These are phyloP conservation scores for Dryas alaskensis DNA, from an alignment of 306 rosid genomes.

Conservation along the genomic window DNA sequence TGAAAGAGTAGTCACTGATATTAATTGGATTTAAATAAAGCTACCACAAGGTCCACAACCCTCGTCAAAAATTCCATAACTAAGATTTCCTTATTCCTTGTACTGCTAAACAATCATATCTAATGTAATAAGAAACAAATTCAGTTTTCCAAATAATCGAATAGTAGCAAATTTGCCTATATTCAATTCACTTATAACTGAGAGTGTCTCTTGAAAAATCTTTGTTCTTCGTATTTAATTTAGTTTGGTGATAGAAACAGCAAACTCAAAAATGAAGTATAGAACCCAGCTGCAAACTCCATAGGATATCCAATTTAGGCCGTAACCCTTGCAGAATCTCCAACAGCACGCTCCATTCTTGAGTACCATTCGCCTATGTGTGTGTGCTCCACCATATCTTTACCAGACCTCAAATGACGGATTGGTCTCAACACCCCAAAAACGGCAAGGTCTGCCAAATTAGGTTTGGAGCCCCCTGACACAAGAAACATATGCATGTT, in stretches of 20 bases:
- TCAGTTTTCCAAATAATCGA: conserved; percentile 10
- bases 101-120: conserved; percentile 16
- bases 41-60: neutral
- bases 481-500: conserved; percentile 1
- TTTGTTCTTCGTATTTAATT: conserved; percentile 1
- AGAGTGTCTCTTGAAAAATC: neutral
- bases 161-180: conserved; percentile 11
- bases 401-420: conserved; percentile 84
- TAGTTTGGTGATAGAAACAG: conserved; percentile 6
- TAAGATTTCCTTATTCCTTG: conserved; percentile 18
- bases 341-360: conserved; percentile 80
- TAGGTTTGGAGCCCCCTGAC: conserved; percentile 60
- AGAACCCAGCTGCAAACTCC: conserved; percentile 5
- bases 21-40: conserved; percentile 1
- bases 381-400: conserved; percentile 93
- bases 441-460: conserved; percentile 52
- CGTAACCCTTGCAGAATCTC: conserved; percentile 64
- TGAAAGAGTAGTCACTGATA: neutral
- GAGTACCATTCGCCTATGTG: conserved; percentile 92
- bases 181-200: neutral
- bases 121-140: conserved; percentile 10
- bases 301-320: conserved; percentile 32
- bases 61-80: neutral
- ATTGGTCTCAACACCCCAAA: conserved; percentile 89
- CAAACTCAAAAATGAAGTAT: conserved; percentile 25